phyloP scores from a whole-genome alignment of 148 eudicot species.

The Drosera capensis region DNA sequence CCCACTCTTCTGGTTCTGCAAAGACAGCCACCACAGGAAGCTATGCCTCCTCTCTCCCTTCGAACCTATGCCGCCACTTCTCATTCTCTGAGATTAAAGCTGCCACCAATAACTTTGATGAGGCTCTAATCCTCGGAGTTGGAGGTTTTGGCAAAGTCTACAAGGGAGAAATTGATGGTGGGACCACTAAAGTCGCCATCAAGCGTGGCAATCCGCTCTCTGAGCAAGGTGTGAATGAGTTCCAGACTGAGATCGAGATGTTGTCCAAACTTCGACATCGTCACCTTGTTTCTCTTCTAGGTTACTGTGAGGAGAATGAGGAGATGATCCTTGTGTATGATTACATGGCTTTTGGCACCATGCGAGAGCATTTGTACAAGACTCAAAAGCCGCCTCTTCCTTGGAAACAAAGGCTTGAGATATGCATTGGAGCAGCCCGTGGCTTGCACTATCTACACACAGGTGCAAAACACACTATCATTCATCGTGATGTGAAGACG shows the following conservation, averaged over 20 bases:
- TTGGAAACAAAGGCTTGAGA: conserved; percentile 93
- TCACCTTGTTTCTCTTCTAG: conserved; percentile 83
- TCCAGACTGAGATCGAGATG: conserved; percentile 96
- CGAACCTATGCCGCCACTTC: conserved; percentile 11
- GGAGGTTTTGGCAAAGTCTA: conserved; percentile 13
- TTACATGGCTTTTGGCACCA: conserved; percentile 87
- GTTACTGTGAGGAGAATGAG: conserved; percentile 84
- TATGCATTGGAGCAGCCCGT: conserved; percentile 90
- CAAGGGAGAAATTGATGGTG: conserved; percentile 14
- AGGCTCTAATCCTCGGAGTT: conserved; percentile 10
- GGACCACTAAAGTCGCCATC: conserved; percentile 11
- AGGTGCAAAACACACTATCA: conserved; percentile 89
- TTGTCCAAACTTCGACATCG: conserved; percentile 96
- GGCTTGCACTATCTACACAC: conserved; percentile 94
- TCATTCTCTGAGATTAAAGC: conserved; percentile 11
- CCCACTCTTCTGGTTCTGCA: conserved; percentile 18
- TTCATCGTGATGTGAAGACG: conserved; percentile 95
- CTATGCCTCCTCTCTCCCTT: conserved; percentile 11
- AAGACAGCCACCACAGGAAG: conserved; percentile 9
- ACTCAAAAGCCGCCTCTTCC: conserved; percentile 83
- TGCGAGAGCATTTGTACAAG: conserved; percentile 93
- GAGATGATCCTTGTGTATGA: conserved; percentile 96
- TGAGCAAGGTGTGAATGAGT: conserved; percentile 81
- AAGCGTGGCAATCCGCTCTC: conserved; percentile 12
- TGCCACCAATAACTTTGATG: conserved; percentile 14